Conservation (phyloP, 495 filamentous ascomycete genomes). For the Cryomyces minteri region DNA sequence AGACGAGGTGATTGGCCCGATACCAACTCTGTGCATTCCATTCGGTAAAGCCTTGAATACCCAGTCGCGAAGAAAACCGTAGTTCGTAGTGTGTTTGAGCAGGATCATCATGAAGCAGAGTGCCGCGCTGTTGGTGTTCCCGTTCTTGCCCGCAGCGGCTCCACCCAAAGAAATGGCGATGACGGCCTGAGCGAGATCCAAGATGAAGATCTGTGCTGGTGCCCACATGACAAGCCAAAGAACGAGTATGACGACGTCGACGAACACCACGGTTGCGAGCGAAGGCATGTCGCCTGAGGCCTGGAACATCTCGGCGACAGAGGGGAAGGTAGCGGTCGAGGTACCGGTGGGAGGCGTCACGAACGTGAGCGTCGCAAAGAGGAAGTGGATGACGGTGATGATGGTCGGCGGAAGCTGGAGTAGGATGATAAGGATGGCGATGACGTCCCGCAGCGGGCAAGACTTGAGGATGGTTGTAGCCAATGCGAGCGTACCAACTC, state of each 20-base stretch:
- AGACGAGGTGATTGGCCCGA: slow-evolving; percentile 2
- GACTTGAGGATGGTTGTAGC: slow-evolving; percentile 74
- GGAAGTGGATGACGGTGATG: slow-evolving; percentile 74
- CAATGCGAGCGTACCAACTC: slow-evolving; percentile 46
- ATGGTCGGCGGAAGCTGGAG: slow-evolving; percentile 89
- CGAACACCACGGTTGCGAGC: slow-evolving; percentile 58
- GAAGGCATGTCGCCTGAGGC: slow-evolving; percentile 56
- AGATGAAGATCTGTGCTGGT: slow-evolving; percentile 67
- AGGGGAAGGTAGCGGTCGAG: slow-evolving; percentile 29
- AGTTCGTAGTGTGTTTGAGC: slow-evolving; percentile 42
- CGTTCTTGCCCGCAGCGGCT: slow-evolving; percentile 47
- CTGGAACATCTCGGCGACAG: slow-evolving; percentile 52
- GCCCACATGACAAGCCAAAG: slow-evolving; percentile 86
- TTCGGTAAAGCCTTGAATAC: neutral
- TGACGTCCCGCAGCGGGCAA: slow-evolving; percentile 85
- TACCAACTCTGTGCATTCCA: neutral
- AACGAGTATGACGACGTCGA: slow-evolving; percentile 63
- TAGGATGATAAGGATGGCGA: slow-evolving; percentile 94
- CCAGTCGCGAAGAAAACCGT: slow-evolving; percentile 1
- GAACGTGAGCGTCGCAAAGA: slow-evolving; percentile 88
- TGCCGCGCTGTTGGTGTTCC: slow-evolving; percentile 46
- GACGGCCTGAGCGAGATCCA: slow-evolving; percentile 92
- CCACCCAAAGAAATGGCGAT: slow-evolving; percentile 88
- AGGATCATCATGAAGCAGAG: slow-evolving; percentile 69
- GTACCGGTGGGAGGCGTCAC: slow-evolving; percentile 46